Percentiles rank a stretch among this genome's conserved stretches.
Conservation (phyloP, 169 alveolate genomes). For the Plasmodium ovale region DNA sequence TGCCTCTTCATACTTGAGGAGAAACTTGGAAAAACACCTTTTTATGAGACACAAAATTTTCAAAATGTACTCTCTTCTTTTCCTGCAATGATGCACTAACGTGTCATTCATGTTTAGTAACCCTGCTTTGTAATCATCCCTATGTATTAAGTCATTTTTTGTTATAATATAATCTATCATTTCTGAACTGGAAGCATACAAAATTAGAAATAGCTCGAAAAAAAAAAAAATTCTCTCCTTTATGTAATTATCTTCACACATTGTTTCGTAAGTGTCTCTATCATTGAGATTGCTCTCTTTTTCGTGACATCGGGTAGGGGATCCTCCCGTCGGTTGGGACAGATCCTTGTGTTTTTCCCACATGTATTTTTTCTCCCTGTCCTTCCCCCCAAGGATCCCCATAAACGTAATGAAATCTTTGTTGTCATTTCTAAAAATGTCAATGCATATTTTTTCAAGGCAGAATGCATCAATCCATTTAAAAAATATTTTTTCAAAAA, state of each 20-base stretch:
- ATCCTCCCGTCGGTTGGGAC: neutral
- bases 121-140: slow-evolving; percentile 70
- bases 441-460: slow-evolving; percentile 23
- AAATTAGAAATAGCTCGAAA: slow-evolving; percentile 51
- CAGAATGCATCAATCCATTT: slow-evolving; percentile 24
- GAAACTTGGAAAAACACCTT: slow-evolving; percentile 28
- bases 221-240: slow-evolving; percentile 23
- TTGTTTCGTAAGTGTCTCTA: neutral
- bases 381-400: neutral
- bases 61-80: slow-evolving; percentile 19
- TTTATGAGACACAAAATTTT: slow-evolving; percentile 55
- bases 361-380: neutral
- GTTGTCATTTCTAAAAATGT: slow-evolving; percentile 42
- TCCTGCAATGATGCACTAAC: slow-evolving; percentile 38
- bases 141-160: slow-evolving; percentile 29
- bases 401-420: slow-evolving; percentile 36
- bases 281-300: neutral
- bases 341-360: neutral
- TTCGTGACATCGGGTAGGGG: neutral
- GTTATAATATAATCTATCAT: slow-evolving; percentile 46
- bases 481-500: slow-evolving; percentile 35
- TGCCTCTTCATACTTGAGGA: slow-evolving; percentile 7
- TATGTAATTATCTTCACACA: slow-evolving; percentile 23
- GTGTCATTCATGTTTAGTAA: slow-evolving; percentile 19
- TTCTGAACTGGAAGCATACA: slow-evolving; percentile 38